phyloP scores from a whole-genome alignment of 2,329 filamentous ascomycete genomes.

The Trichoderma citrinoviride region DNA sequence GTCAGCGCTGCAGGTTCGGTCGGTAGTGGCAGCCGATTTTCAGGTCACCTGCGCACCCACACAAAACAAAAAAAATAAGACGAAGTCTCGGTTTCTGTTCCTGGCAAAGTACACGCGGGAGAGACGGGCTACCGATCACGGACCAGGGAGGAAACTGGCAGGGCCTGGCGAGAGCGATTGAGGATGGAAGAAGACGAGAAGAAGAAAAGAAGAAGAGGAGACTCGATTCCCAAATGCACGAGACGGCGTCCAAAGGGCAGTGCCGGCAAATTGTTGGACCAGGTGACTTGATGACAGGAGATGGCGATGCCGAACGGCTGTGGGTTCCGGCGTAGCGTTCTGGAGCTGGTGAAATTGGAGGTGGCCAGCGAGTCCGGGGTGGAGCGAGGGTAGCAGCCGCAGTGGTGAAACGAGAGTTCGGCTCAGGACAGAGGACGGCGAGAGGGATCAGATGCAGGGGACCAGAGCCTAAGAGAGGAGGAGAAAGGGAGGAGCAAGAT shows the following conservation, averaged over 20 bases:
- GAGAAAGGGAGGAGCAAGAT: background rate
- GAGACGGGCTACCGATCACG: background rate
- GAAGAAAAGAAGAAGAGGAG: background rate
- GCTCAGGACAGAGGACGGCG: constrained; percentile 16
- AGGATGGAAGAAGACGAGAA: background rate
- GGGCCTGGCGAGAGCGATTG: constrained; percentile 2
- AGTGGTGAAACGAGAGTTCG: constrained; percentile 21
- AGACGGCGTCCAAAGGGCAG: background rate
- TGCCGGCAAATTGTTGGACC: constrained; percentile 13
- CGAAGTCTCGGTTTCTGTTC: background rate
- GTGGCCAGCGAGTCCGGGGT: constrained; percentile 14
- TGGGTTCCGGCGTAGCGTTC: constrained; percentile 15
- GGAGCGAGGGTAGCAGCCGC: constrained; percentile 19
- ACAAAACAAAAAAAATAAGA: constrained; percentile 12
- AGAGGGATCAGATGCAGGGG: background rate
- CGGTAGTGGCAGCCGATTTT: constrained; percentile 20
- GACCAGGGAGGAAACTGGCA: background rate
- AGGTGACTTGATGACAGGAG: constrained; percentile 19
- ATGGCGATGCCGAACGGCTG: constrained; percentile 20
- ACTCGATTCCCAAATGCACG: background rate
- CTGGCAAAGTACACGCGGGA: constrained; percentile 11
- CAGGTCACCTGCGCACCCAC: constrained; percentile 22
- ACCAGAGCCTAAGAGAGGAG: background rate
- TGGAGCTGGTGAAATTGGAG: constrained; percentile 15
- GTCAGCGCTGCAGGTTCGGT: constrained; percentile 19